Conservation (phyloP, 495 filamentous ascomycete genomes). For the Aspergillus sparsus region DNA sequence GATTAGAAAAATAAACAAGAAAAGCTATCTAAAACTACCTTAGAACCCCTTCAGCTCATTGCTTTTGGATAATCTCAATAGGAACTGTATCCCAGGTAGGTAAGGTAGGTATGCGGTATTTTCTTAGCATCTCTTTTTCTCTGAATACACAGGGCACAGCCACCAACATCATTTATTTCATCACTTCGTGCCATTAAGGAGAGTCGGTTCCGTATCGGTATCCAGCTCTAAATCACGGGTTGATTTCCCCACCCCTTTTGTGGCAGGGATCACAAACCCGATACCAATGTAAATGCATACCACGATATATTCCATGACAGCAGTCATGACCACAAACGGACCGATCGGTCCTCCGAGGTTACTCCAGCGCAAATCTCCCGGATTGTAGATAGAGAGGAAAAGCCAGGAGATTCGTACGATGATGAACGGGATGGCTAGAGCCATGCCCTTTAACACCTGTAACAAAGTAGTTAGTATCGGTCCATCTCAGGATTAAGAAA, state of each 20-base stretch:
- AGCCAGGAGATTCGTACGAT: constrained; percentile 32
- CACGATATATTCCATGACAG: constrained; percentile 36
- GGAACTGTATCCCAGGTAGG: no score
- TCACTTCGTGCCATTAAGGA: no score
- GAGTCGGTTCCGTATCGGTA: neutral
- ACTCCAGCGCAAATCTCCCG: constrained; percentile 26
- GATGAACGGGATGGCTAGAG: constrained; percentile 33
- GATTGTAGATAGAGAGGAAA: constrained; percentile 29
- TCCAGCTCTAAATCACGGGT: neutral
- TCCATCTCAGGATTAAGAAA: neutral
- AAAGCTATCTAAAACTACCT: no score
- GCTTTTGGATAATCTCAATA: no score
- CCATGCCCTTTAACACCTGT: constrained; percentile 20
- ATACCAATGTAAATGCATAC: constrained; percentile 30
- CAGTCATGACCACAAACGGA: constrained; percentile 33
- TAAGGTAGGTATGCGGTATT: no score
- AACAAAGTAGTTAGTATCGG: neutral
- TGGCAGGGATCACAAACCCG: constrained; percentile 27
- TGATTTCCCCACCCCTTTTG: neutral
- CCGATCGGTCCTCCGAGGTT: constrained; percentile 25
- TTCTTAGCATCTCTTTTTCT: no score
- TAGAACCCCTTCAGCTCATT: no score
- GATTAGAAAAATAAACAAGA: no score
- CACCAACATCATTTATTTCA: no score
- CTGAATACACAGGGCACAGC: no score